Evolutionary conservation across 495 filamentous ascomycete species (phyloP).

Genomic region (Extremus antarcticus): DNA sequence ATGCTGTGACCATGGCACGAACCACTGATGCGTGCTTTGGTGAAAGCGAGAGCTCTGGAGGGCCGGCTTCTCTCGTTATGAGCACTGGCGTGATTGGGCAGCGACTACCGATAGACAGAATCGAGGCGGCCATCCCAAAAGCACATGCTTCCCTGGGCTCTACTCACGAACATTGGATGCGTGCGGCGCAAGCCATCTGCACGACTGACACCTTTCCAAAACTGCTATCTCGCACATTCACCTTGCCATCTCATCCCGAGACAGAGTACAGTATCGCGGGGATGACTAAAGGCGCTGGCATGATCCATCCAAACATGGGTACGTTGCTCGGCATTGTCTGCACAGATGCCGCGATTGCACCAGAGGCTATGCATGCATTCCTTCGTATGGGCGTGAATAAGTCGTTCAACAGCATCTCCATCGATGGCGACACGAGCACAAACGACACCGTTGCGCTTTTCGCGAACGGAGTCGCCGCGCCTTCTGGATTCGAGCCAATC

Average conservation of each 20-base stretch:
- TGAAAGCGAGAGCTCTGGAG: constrained; percentile 9
- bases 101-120: constrained; percentile 82
- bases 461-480: constrained; percentile 87
- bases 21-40: constrained; percentile 59
- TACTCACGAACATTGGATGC: constrained; percentile 76
- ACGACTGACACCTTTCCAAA: constrained; percentile 99
- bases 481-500: constrained; percentile 21
- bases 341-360: constrained; percentile 77
- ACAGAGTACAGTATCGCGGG: constrained; percentile 76
- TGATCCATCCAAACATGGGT: constrained; percentile 99
- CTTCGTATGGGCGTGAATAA: constrained; percentile 67
- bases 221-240: constrained; percentile 74
- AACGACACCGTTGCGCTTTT: constrained; percentile 94
- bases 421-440: constrained; percentile 92
- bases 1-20: constrained; percentile 72
- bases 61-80: constrained; percentile 70
- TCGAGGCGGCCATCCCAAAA: constrained; percentile 66
- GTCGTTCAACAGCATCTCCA: constrained; percentile 93
- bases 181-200: constrained; percentile 84
- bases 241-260: constrained; percentile 66
- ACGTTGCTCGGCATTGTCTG: constrained; percentile 88
- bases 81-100: constrained; percentile 98
- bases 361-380: constrained; percentile 51
- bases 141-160: constrained; percentile 58
- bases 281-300: constrained; percentile 97